These are phyloP conservation scores for Agastache rugosa DNA, from an alignment of 257 asterid species.

Conservation along the genomic window DNA sequence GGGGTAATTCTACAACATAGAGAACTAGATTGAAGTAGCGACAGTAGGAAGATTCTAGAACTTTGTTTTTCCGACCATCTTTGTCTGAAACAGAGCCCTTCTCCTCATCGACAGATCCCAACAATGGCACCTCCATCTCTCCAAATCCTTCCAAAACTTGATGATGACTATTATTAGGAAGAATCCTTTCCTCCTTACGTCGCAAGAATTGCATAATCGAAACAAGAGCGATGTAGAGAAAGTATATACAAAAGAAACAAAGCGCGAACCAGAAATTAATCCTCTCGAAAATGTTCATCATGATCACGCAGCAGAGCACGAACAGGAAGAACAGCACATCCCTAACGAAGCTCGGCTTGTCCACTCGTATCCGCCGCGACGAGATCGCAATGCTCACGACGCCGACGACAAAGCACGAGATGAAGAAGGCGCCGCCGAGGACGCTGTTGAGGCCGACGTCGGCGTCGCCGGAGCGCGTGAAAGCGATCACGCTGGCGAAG, in stretches of 20 bases:
- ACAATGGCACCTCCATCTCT: constrained; percentile 43
- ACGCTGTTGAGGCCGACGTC: constrained; percentile 76
- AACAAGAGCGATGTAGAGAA: constrained; percentile 58
- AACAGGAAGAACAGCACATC: constrained; percentile 72
- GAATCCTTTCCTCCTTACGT: constrained; percentile 35
- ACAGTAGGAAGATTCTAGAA: constrained; percentile 3
- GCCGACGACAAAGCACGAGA: constrained; percentile 77
- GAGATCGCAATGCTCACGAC: constrained; percentile 56
- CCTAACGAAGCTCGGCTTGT: constrained; percentile 62
- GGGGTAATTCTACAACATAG: constrained; percentile 59
- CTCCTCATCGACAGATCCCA: constrained; percentile 55
- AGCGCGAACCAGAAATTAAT: constrained; percentile 62
- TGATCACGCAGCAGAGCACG: constrained; percentile 53
- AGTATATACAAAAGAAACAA: constrained; percentile 54
- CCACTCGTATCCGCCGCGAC: constrained; percentile 42
- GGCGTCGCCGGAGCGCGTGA: constrained; percentile 57
- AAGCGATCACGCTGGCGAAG: constrained; percentile 65
- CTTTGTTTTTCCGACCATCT: background rate
- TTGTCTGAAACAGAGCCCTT: constrained; percentile 27
- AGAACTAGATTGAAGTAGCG: constrained; percentile 26
- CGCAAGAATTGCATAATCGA: constrained; percentile 59
- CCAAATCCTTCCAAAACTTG: constrained; percentile 28
- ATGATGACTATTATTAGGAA: background rate
- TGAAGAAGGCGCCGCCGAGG: constrained; percentile 81
- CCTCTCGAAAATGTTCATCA: constrained; percentile 47